Base-by-base conservation (phyloP, 1,284 basidiomycete genomes). In the Ceratobasidium theobromae region DNA sequence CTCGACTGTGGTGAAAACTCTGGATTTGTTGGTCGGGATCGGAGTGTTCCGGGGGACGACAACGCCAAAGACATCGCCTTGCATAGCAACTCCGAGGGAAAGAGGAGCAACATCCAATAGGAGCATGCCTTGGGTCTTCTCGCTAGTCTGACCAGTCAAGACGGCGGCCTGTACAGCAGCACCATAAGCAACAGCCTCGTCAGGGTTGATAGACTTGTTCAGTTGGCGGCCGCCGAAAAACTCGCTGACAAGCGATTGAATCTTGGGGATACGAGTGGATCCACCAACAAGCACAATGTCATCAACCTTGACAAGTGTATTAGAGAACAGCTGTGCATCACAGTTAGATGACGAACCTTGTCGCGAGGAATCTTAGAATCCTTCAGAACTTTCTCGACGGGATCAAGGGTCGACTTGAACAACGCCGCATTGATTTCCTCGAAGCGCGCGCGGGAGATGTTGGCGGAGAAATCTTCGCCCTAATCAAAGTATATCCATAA, bases 241-340 rank as follows among this genome's bases (percentile, higher is more conserved):
- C 78, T 99, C 96, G 70, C 95, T 98, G 68, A 99, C 95, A 69
- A 99, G 88, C 30, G 93, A 86, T 81, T 98, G 96, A 74, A 99
- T 93, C 85, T 98, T 98, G 75, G 96, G 96, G 78, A 99, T 99
- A 87, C 97, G 96, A 72, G 97, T 99, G 66, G 97, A 99, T 73
- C 97, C 95, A 84, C 97, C 96, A 73, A 99, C 96, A 69, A 99
- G 93, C 76, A 99, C 97, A 73, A 99, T 98, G 75, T 99, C 96
- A 77, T 99, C 92, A 72, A 98, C 94, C 73, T 74, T 52, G 30
- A 43, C 14, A 45, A 48, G 14, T n/a, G 51, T 21, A 41, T 23
- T 69, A 21, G 46, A 67, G 27, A 27, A 65, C 18, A 25, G 6
- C 5, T 1, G 6, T 9, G 33, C 23, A 55, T 33, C 6, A 33